phyloP scores from a whole-genome alignment of 371 early-diverging fungal species.

The Paramicrosporidium saccamoebae region DNA sequence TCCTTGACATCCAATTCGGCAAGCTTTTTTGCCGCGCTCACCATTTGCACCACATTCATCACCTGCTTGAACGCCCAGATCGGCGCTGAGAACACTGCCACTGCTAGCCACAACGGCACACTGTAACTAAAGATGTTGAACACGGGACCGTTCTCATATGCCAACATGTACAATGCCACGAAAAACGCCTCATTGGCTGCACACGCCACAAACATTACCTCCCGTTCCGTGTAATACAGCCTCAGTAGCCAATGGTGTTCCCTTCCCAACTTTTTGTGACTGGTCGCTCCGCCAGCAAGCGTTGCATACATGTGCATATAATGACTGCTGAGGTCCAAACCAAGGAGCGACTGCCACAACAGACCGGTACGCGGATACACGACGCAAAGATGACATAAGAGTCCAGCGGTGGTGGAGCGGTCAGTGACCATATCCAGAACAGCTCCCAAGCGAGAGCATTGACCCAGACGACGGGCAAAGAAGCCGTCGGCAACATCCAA shows the following conservation, averaged over 20 bases:
- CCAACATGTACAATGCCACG: slow-evolving; percentile 36
- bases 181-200: slow-evolving; percentile 65
- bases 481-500: slow-evolving; percentile 86
- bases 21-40: slow-evolving; percentile 39
- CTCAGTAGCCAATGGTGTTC: slow-evolving; percentile 29
- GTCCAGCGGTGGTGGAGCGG: slow-evolving; percentile 61
- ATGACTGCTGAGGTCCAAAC: slow-evolving; percentile 70
- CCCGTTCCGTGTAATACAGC: slow-evolving; percentile 59
- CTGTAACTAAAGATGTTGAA: slow-evolving; percentile 3
- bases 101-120: slow-evolving; percentile 4
- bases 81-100: slow-evolving; percentile 20
- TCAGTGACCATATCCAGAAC: slow-evolving; percentile 94
- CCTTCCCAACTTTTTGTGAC: slow-evolving; percentile 49
- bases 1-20: slow-evolving; percentile 29
- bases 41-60: slow-evolving; percentile 62
- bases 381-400: slow-evolving; percentile 41
- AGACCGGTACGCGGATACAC: slow-evolving; percentile 26
- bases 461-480: slow-evolving; percentile 57
- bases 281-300: slow-evolving; percentile 40
- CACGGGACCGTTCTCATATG: slow-evolving; percentile 6
- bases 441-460: slow-evolving; percentile 74
- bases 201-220: slow-evolving; percentile 61
- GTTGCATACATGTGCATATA: slow-evolving; percentile 93
- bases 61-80: slow-evolving; percentile 53
- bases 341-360: slow-evolving; percentile 50